phyloP scores from a whole-genome alignment of 1,284 basidiomycete genomes.

The Phenoliferia sp. region DNA sequence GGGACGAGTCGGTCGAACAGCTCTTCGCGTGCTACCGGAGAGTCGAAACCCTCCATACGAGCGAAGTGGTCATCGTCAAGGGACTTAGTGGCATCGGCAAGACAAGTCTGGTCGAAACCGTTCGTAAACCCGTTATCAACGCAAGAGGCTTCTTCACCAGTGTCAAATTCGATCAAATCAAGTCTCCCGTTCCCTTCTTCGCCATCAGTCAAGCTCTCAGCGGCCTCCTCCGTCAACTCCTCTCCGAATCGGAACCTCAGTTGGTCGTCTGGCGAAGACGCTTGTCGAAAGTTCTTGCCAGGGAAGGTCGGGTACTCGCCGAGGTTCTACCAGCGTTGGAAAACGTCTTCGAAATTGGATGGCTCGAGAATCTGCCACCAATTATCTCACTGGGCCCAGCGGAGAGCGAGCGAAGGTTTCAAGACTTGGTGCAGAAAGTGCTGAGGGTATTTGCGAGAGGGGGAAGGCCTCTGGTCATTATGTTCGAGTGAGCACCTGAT shows the following conservation, averaged over 20 bases:
- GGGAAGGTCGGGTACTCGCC: conserved; percentile 26
- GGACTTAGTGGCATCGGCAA: conserved; percentile 26
- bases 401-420: conserved; percentile 25
- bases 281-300: conserved; percentile 18
- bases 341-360: conserved; percentile 21
- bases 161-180: conserved; percentile 33
- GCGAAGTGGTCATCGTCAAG: conserved; percentile 21
- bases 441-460: conserved; percentile 20
- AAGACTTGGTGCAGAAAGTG: conserved; percentile 15
- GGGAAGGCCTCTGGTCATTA: conserved; percentile 23
- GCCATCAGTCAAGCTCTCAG: conserved; percentile 29
- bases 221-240: conserved; percentile 28
- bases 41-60: conserved; percentile 12
- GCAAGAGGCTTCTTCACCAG: conserved; percentile 17
- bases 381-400: conserved; percentile 12
- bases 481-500: conserved; percentile 17
- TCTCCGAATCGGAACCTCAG: conserved; percentile 21
- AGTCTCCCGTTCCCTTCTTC: conserved; percentile 31
- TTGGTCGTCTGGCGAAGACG: conserved; percentile 22
- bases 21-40: conserved; percentile 16
- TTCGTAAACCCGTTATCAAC: conserved; percentile 13
- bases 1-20: conserved; percentile 12
- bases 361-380: conserved; percentile 18
- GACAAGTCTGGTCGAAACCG: conserved; percentile 27
- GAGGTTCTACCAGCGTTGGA: conserved; percentile 26